Conservation (phyloP, 176 grass and related monocot genomes). For the sorghum (Sorghum bicolor) region DNA sequence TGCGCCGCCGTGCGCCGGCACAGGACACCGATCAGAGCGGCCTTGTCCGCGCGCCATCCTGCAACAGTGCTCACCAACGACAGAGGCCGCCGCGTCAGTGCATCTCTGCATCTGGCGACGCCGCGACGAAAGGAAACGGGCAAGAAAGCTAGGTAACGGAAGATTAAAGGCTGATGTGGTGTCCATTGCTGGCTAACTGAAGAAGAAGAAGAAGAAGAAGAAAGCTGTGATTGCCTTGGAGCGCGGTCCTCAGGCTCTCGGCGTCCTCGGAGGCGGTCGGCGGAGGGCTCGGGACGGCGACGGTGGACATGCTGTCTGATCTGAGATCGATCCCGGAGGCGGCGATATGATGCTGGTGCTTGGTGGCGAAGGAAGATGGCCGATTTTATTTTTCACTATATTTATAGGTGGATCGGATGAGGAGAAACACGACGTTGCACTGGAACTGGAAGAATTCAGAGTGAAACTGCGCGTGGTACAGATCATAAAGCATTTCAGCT, state of each 20-base stretch:
- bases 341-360: background rate
- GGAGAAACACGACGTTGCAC: too few species aligned
- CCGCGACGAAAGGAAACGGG: background rate
- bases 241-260: conserved; percentile 46
- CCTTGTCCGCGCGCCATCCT: conserved; percentile 83
- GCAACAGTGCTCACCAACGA: background rate
- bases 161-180: background rate
- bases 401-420: background rate
- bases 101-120: background rate
- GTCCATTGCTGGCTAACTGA: too few species aligned
- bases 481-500: background rate
- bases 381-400: background rate
- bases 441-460: background rate
- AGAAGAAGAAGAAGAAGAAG: too few species aligned
- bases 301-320: conserved; percentile 38
- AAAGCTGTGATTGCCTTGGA: conserved; percentile 44
- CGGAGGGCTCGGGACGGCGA: conserved; percentile 35
- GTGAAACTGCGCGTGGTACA: background rate
- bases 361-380: background rate
- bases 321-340: background rate
- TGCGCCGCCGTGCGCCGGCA: conserved; percentile 55
- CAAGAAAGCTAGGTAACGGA: background rate
- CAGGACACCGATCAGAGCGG: conserved; percentile 40
- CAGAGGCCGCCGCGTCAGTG: background rate
- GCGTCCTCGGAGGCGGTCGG: conserved; percentile 51